Evolutionary conservation across 441 rosid genomes (phyloP).

Genomic region (Eruca vesicaria): DNA sequence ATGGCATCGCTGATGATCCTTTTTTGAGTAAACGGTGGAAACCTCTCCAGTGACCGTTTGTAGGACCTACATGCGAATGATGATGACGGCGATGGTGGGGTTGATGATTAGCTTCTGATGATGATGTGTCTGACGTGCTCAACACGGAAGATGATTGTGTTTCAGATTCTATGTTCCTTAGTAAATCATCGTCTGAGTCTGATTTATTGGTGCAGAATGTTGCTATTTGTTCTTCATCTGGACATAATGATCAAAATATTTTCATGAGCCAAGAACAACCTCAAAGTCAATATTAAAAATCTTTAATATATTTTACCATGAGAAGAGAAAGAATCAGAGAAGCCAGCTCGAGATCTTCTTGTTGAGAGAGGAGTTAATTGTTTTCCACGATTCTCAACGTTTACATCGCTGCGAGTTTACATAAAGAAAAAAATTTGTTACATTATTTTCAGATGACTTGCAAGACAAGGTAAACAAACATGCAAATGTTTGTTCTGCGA

Average conservation of each 20-base stretch:
- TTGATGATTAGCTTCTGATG: constrained; percentile 25
- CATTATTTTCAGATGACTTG: constrained; percentile 3
- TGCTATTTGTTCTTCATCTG: constrained; percentile 28
- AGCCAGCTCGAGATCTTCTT: constrained; percentile 49
- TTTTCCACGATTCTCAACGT: constrained; percentile 31
- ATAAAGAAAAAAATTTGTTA: neutral
- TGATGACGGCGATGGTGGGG: neutral
- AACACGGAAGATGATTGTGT: constrained; percentile 44
- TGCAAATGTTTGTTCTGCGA: neutral
- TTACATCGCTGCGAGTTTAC: constrained; percentile 26
- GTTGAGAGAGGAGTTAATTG: constrained; percentile 26
- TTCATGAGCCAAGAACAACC: neutral
- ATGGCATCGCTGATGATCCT: constrained; percentile 50
- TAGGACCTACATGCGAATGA: constrained; percentile 13
- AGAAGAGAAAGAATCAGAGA: constrained; percentile 48
- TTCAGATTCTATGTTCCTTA: constrained; percentile 42
- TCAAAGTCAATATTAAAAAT: neutral
- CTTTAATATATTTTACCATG: constrained; percentile 37
- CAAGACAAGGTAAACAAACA: neutral
- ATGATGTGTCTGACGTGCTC: constrained; percentile 55
- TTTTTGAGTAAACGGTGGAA: constrained; percentile 60
- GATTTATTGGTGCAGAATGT: neutral
- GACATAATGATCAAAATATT: constrained; percentile 1
- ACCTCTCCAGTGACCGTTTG: constrained; percentile 45
- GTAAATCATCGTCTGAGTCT: constrained; percentile 39